Base-by-base conservation (phyloP, 331 rosid genomes). In the Ulmus americana region DNA sequence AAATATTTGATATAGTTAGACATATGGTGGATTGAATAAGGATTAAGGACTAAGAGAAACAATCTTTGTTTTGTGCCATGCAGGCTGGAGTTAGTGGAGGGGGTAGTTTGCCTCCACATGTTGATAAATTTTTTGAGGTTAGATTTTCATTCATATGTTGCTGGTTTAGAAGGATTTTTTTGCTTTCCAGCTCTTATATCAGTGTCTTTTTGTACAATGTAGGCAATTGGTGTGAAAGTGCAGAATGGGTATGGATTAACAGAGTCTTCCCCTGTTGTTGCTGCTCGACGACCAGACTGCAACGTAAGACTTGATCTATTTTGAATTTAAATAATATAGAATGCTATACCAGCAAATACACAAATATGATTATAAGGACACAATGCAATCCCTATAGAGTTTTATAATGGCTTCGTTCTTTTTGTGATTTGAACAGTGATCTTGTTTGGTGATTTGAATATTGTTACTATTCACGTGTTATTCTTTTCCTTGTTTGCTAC, bases 71-170 rank as follows among this genome's bases (percentile, higher is more conserved):
- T 85, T 72, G 58, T 64, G 56, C 53, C 53, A 10, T 84, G 84
- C 86, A 91, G 97, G 98, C 95, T 69, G 95, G 95, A 68, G 1
- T 92, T 67, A 89, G 96, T 61, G 98, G 98, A 69, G 98, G 98
- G 47, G 94, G 95, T 57, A 89, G 89, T 78, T 85, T 92, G 60
- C 82, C 98, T 14, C 55, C 79, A 65, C 86, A 92, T 47, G 81
- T 92, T 0, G 98, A 92, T 62, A 84, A 67, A 1, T 92, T 88
- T 82, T 92, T 88, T 66, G 98, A 92, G 98, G 98, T 92, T 57
- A 70, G 83, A 51, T 67, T 5, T 69, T 62, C 51, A 40, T 39
- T 35, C 41, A 1, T 22, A 8, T 57, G 10, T 67, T 47, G 39
- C 51, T 57, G 76, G 41, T 61, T 67, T 16, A 13, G 39, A 16